Evolutionary conservation across 495 filamentous ascomycete species (phyloP), one percentile per base, ranked within the genome.

Genomic region (Penicillium arizonense): DNA sequence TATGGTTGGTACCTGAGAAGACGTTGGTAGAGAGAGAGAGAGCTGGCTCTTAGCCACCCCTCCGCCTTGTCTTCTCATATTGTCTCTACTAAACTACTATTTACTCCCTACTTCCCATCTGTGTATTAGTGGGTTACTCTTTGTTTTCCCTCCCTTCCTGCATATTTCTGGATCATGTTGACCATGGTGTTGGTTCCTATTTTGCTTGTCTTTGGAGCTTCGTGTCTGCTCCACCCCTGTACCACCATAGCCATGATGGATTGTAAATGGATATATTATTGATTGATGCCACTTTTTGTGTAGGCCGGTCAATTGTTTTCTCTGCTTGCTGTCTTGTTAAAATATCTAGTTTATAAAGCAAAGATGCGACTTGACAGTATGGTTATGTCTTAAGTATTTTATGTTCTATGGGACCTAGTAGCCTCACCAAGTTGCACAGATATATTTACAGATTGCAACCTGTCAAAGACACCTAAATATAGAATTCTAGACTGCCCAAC

Each of bases 1-100:
- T 96, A 90, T 62, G 89, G 87, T 69, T 98, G 93, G 92, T 98
- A 96, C 71, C 73, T 97, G 73, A 81, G 87, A 64, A 85, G 92
- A 72, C 77, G 91, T 69, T 94, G 83, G 71, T 78, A 68, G 51
- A 66, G 40, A 35, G 18, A 36, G 47, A 41, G 43, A 35, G 30
- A 38, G 34, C 40, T 41, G 26, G 24, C 9, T 34, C 49, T 30
- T 42, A 26, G 52, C 39, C 33, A 62, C 44, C 50, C 37, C 44
- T 45, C 30, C 57, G 30, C 43, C 46, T 57, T 39, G 47, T 49
- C 32, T 33, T 52, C 52, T 47, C 45, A 50, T 57, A 38, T 57
- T 62, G 44, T 58, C 40, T 65, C 30, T 49, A 52, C 45, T 57
- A 55, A 28, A 36, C 39, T 47, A 36, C 46, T 44, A 47, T 56